phyloP scores from a whole-genome alignment of 2,329 filamentous ascomycete genomes.

The Pestalotiopsis sp. region DNA sequence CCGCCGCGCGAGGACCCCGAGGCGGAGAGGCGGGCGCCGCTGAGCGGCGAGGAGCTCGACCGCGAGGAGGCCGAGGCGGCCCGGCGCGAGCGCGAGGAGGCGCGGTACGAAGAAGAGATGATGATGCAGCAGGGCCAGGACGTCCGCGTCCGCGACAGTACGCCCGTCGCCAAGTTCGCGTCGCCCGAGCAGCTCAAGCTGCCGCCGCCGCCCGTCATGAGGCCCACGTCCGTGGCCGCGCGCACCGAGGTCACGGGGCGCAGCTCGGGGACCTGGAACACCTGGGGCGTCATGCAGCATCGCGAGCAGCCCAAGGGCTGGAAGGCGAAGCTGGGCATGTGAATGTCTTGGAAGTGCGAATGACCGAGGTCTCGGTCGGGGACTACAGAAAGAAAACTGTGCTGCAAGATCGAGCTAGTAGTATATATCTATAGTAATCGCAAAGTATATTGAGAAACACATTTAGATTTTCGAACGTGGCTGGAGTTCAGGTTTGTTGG shows the following conservation, averaged over 20 bases:
- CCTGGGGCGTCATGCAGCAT: conserved; percentile 16
- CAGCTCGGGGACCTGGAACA: conserved; percentile 14
- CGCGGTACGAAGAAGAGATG: not conserved
- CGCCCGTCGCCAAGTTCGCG: not conserved
- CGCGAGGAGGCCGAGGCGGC: not conserved
- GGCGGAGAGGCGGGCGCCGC: not conserved
- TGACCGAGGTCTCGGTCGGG: not conserved
- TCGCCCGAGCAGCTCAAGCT: conserved; percentile 5
- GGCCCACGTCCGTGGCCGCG: not conserved
- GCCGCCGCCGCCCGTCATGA: not conserved
- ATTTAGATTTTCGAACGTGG: not conserved
- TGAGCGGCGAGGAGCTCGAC: not conserved
- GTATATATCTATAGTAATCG: not conserved
- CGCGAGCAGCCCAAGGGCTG: conserved; percentile 7
- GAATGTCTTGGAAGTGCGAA: not conserved
- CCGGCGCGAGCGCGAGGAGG: not conserved
- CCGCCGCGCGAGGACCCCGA: not conserved
- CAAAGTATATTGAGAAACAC: not conserved
- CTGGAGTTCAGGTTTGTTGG: no score
- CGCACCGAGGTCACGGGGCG: conserved; percentile 6
- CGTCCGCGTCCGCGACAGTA: not conserved
- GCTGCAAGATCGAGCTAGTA: not conserved
- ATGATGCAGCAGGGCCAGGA: not conserved
- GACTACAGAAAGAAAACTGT: not conserved
- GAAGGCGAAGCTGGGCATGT: conserved; percentile 10